phyloP scores from a whole-genome alignment of 2,329 filamentous ascomycete species.

The Fusarium verrucosum region DNA sequence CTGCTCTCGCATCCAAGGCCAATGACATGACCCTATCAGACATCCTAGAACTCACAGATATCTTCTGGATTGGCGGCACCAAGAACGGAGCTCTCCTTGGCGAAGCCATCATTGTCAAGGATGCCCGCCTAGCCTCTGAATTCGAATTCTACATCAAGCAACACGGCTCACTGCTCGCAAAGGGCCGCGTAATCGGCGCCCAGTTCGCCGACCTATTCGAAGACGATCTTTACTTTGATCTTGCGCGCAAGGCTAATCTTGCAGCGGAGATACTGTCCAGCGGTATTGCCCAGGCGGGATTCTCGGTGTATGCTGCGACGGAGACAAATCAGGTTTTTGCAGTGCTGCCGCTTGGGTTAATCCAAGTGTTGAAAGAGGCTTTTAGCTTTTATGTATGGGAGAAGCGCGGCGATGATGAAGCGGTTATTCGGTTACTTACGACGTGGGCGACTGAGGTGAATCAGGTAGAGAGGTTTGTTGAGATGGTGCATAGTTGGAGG shows the following conservation, averaged over 20 bases:
- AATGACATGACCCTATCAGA: constrained; percentile 57
- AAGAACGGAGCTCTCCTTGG: constrained; percentile 62
- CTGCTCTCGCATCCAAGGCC: constrained; percentile 53
- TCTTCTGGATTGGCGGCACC: constrained; percentile 65
- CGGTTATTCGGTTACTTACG: constrained; percentile 57
- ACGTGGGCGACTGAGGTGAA: constrained; percentile 59
- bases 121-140: constrained; percentile 53
- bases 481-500: constrained; percentile 29
- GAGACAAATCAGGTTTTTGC: constrained; percentile 64
- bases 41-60: constrained; percentile 58
- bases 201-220: constrained; percentile 61
- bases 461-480: constrained; percentile 53
- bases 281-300: constrained; percentile 55
- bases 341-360: constrained; percentile 51
- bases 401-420: constrained; percentile 50
- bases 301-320: constrained; percentile 54
- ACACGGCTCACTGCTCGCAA: constrained; percentile 60
- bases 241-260: constrained; percentile 56
- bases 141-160: constrained; percentile 63
- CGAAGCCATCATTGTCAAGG: constrained; percentile 60
- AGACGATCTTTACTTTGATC: constrained; percentile 56
- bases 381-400: constrained; percentile 62
- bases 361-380: constrained; percentile 52
- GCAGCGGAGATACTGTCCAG: constrained; percentile 56
- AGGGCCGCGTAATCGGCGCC: constrained; percentile 58